Conservation (phyloP, 2,329 filamentous ascomycete genomes). For the Endoconidiophora laricicola region DNA sequence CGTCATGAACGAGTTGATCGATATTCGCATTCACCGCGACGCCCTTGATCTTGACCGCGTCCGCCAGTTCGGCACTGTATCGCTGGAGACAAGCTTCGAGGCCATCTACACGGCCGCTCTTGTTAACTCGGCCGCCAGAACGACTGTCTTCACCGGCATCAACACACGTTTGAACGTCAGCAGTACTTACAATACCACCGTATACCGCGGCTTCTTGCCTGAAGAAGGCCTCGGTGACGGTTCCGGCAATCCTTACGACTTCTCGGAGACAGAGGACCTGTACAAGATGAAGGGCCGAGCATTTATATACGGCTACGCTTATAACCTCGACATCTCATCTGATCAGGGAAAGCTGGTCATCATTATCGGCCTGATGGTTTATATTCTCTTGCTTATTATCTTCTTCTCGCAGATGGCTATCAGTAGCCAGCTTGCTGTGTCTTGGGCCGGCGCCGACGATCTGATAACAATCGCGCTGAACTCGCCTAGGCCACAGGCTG, state of each 20-base stretch:
- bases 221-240: not conserved
- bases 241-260: not conserved
- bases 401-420: not conserved
- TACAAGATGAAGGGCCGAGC: not conserved
- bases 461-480: constrained; percentile 2
- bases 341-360: constrained; percentile 1
- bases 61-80: not conserved
- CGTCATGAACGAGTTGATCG: too few species aligned
- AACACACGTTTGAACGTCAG: not conserved
- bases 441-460: constrained; percentile 1
- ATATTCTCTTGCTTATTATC: not conserved
- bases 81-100: not conserved
- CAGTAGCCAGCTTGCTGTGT: not conserved
- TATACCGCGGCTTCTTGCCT: not conserved
- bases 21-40: too few species aligned
- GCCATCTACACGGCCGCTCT: not conserved
- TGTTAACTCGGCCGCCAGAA: not conserved
- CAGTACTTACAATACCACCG: too few species aligned
- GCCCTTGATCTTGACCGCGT: not conserved
- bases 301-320: constrained; percentile 5
- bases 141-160: not conserved
- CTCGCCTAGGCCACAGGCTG: not conserved
- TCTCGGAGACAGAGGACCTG: not conserved
- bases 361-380: not conserved
- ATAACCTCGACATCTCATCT: not conserved